These are phyloP conservation scores for Linnemannia elongata DNA, from an alignment of 192 early-diverging fungal species.

Conservation along the genomic window DNA sequence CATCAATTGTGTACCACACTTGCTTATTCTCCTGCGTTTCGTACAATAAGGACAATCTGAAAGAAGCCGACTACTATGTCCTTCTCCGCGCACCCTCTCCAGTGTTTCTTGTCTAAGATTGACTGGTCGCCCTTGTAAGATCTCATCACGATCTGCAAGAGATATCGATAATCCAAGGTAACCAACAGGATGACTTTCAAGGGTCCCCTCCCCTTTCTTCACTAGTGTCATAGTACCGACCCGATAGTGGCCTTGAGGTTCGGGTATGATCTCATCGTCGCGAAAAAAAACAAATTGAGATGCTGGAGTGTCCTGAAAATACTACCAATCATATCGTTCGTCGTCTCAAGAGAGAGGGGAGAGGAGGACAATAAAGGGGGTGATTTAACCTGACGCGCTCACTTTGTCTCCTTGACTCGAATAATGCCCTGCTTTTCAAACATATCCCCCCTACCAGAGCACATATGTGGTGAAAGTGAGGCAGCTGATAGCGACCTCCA, in stretches of 20 bases:
- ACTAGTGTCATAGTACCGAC: background rate
- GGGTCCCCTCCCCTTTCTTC: background rate
- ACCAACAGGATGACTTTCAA: background rate
- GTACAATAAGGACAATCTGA: background rate
- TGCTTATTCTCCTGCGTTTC: background rate
- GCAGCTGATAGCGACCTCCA: no score
- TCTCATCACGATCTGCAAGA: background rate
- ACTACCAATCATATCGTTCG: background rate
- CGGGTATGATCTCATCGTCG: background rate
- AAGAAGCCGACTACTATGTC: background rate
- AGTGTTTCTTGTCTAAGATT: background rate
- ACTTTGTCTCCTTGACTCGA: background rate
- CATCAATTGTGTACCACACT: background rate
- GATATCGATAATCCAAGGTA: background rate
- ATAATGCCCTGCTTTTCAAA: background rate
- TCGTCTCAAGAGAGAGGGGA: background rate
- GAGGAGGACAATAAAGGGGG: background rate
- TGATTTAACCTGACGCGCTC: background rate
- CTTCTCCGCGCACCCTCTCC: background rate
- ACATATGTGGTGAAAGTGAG: no score
- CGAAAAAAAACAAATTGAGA: background rate
- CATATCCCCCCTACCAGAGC: background rate
- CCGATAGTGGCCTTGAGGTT: background rate
- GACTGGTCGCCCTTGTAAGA: background rate
- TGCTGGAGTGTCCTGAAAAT: background rate